Base-by-base conservation (phyloP, 2,329 filamentous ascomycete species). In the Trichoderma brevicompactum region DNA sequence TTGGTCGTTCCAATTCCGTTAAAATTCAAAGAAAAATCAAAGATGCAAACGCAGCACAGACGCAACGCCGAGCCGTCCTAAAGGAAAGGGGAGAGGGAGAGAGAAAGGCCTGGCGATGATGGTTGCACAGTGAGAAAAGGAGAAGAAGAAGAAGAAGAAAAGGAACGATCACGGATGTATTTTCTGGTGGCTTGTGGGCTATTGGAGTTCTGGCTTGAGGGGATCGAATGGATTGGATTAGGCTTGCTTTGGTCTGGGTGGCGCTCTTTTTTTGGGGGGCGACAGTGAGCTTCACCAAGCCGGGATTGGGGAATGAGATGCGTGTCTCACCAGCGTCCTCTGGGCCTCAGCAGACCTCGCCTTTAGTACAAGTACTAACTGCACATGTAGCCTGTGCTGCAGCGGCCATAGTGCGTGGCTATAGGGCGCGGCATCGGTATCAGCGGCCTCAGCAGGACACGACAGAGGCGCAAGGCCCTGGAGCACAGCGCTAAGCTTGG, bases 1-100 rank as follows among this genome's bases (percentile, higher is more conserved):
- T 41, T 62, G n/a, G 41, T 38, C 41, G 41, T 53, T 53, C 53
- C 52, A 64, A 64, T 40, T 58, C 58, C 62, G 62, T 56, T 23
- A 41, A 52, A 43, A 7, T 40, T 17, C 41, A 44, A 44, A 56
- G n/a, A 19, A 55, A 64, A 58, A 43, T 7, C 19, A 52, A 50
- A 64, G 46, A 62, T 62, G 59, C 59, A 62, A 62, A 43, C 49
- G 48, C 59, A 62, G 48, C 59, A 52, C 59, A 62, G 48, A 62
- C 49, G 58, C 46, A 62, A 62, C 48, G 48, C 59, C 59, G 36
- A 53, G 59, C 28, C 23, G 58, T 46, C 17, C 12, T 40, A 44
- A 60, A 48, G 44, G 49, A 34, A 60, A 36, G 46, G 23, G 36
- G 48, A 46, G 38, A 44, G 19, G 48, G 46, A 50, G 36, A 48